Conservation (phyloP, 495 filamentous ascomycete species). For the Penicillium roqueforti region DNA sequence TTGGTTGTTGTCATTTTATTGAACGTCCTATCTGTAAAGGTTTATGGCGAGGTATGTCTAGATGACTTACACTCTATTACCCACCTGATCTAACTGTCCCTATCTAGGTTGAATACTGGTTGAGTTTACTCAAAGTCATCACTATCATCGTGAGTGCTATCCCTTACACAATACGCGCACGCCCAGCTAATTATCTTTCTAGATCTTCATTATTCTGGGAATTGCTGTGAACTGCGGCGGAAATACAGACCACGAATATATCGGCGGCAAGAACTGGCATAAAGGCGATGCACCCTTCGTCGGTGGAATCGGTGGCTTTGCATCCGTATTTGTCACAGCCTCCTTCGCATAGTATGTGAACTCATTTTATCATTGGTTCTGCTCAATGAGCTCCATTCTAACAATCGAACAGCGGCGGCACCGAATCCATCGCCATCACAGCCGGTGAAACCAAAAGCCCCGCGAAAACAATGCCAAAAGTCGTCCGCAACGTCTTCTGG, state of each 20-base stretch:
- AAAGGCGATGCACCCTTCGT: conserved; percentile 51
- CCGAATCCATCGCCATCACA: conserved; percentile 54
- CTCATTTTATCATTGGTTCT: background rate
- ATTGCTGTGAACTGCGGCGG: conserved; percentile 50
- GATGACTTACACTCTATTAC: background rate
- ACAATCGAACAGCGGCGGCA: conserved; percentile 43
- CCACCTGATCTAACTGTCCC: conserved; percentile 2
- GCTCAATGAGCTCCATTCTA: background rate
- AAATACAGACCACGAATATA: conserved; percentile 42
- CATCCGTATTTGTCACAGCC: conserved; percentile 51
- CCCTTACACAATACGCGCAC: background rate
- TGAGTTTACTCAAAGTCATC: conserved; percentile 52
- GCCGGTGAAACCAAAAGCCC: conserved; percentile 52
- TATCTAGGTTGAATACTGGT: conserved; percentile 49
- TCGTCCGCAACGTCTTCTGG: conserved; percentile 52
- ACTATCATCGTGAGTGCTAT: conserved; percentile 41
- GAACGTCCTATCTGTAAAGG: conserved; percentile 49
- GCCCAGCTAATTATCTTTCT: background rate
- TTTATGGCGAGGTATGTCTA: conserved; percentile 49
- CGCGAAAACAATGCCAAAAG: conserved; percentile 43
- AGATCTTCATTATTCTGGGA: conserved; percentile 53
- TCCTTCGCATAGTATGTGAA: conserved; percentile 45
- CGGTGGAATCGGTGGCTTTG: conserved; percentile 50
- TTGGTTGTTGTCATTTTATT: conserved; percentile 44
- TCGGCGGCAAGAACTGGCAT: conserved; percentile 44